phyloP scores from a whole-genome alignment of 2,329 filamentous ascomycete genomes.

The Fusarium sp. region DNA sequence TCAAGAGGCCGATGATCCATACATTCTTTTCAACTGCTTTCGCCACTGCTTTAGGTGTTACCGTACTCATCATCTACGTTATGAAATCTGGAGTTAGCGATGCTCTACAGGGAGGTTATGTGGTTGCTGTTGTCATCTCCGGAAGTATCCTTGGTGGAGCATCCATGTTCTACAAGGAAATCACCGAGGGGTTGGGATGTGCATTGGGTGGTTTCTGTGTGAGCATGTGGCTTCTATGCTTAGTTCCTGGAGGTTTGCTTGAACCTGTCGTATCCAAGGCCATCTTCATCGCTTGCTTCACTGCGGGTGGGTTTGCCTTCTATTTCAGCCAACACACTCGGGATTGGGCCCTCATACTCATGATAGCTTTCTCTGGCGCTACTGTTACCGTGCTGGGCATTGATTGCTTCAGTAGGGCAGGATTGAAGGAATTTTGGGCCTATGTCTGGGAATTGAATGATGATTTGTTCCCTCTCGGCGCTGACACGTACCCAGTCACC shows the following conservation, averaged over 20 bases:
- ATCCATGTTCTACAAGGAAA: constrained; percentile 81
- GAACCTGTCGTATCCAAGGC: constrained; percentile 68
- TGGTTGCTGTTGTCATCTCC: constrained; percentile 79
- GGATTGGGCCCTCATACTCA: constrained; percentile 77
- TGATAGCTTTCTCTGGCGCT: constrained; percentile 82
- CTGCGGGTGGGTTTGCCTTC: constrained; percentile 71
- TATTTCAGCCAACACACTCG: constrained; percentile 83
- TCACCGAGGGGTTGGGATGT: constrained; percentile 84
- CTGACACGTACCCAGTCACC: constrained; percentile 83
- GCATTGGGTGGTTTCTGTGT: constrained; percentile 86
- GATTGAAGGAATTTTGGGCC: constrained; percentile 94
- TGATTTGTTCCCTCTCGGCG: constrained; percentile 79
- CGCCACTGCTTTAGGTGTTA: constrained; percentile 75
- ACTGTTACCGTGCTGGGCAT: constrained; percentile 84
- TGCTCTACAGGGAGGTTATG: constrained; percentile 84
- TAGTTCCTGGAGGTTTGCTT: constrained; percentile 80
- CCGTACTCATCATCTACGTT: constrained; percentile 87
- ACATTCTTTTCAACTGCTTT: constrained; percentile 83
- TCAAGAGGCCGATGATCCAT: constrained; percentile 82
- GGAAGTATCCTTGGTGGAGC: constrained; percentile 77
- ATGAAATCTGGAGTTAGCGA: constrained; percentile 80
- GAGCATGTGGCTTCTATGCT: constrained; percentile 88
- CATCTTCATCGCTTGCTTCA: constrained; percentile 79
- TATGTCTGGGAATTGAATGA: constrained; percentile 89
- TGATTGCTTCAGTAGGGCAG: constrained; percentile 89